Evolutionary conservation across 371 early-diverging fungal genomes (phyloP).

Genomic region (Syncephalastrum contaminatum): DNA sequence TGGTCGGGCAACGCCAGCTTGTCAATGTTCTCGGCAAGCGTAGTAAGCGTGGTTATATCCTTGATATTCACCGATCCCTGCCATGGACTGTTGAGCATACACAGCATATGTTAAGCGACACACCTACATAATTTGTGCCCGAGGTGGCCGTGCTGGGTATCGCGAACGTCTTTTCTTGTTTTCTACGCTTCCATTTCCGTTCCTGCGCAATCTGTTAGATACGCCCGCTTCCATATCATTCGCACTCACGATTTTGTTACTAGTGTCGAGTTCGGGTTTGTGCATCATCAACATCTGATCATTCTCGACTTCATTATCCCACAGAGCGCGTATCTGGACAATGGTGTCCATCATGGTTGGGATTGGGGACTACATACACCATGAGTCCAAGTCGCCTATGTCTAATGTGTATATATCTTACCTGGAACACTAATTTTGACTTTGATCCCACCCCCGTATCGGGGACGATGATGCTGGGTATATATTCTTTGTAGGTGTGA

Average conservation of each 20-base stretch:
- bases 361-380: constrained; percentile 32
- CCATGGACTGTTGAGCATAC: neutral
- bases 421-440: too few species aligned
- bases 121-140: neutral
- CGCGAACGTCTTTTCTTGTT: neutral
- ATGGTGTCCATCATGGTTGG: constrained; percentile 28
- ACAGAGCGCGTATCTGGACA: constrained; percentile 22
- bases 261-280: neutral
- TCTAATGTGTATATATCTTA: too few species aligned
- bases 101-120: neutral
- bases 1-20: constrained; percentile 45
- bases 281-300: neutral
- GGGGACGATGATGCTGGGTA: too few species aligned
- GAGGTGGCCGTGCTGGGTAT: constrained; percentile 8
- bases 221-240: too few species aligned
- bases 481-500: constrained; percentile 27
- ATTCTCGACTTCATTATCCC: constrained; percentile 16
- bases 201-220: neutral
- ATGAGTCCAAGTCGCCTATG: too few species aligned
- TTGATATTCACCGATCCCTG: constrained; percentile 12
- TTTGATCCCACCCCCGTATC: too few species aligned
- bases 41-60: constrained; percentile 17
- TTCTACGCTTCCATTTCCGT: constrained; percentile 5
- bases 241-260: too few species aligned
- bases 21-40: constrained; percentile 37